Evolutionary conservation across 495 filamentous ascomycete species (phyloP).

Genomic region (Penicillium lagena): DNA sequence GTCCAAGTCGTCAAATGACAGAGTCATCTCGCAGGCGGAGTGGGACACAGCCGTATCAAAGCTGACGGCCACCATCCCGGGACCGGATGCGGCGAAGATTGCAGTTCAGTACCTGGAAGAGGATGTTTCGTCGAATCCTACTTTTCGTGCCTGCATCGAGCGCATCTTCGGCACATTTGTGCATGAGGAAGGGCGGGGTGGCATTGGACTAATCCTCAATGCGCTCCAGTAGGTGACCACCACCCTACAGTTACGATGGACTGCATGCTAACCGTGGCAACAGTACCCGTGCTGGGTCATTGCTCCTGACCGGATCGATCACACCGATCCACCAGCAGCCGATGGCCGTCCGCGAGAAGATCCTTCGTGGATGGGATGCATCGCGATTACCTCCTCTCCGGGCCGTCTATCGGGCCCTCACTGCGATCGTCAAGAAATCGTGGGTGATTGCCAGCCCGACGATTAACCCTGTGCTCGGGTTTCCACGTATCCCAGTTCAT

Average conservation of each 20-base stretch:
- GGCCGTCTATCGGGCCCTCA: constrained; percentile 48
- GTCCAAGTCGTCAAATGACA: constrained; percentile 17
- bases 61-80: constrained; percentile 20
- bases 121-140: constrained; percentile 38
- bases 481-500: constrained; percentile 53
- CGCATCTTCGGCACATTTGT: constrained; percentile 37
- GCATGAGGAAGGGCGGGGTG: constrained; percentile 42
- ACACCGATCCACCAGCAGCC: constrained; percentile 59
- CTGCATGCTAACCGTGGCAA: too few species aligned
- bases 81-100: constrained; percentile 22
- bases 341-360: constrained; percentile 49
- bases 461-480: constrained; percentile 52
- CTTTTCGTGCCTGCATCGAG: constrained; percentile 37
- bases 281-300: constrained; percentile 63
- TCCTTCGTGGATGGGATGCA: constrained; percentile 52
- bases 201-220: constrained; percentile 43
- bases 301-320: constrained; percentile 59
- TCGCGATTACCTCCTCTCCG: constrained; percentile 56
- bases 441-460: constrained; percentile 58
- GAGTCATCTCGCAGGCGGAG: constrained; percentile 29
- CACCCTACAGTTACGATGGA: background rate
- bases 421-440: constrained; percentile 44
- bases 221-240: constrained; percentile 44
- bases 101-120: constrained; percentile 43
- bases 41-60: constrained; percentile 24